Base-by-base conservation (phyloP, 163 green algal genomes). In the Chloroidium sp. region DNA sequence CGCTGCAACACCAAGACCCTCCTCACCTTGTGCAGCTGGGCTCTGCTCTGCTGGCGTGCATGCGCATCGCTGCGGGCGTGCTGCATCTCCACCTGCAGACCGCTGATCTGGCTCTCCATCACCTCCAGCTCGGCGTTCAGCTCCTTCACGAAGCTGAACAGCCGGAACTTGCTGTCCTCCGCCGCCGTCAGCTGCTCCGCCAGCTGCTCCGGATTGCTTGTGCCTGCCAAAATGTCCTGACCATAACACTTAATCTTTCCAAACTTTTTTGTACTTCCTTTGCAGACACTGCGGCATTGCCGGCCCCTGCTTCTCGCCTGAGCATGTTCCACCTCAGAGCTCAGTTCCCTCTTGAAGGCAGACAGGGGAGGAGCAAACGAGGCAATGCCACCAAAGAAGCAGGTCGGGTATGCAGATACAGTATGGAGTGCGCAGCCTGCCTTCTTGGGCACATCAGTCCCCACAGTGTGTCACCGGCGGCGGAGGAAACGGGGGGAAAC, bases 91-190 rank as follows among this genome's bases (percentile, higher is more conserved):
- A 59, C 76, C 76, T 85, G 76, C 14, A 90, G 82, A 3, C 84
- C 83, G 4, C 12, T 69, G 58, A 95, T 93, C 78, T 92, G 87
- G 60, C 92, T 90, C 85, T 96, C 89, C 67, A 97, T 83, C 87
- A 93, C 92, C 81, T 97, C 93, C 61, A 96, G 89, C 81, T 96
- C 92, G 62, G 87, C 82, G 78, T 95, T 95, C 72, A 94, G 85
- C 83, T 95, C 89, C 77, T 96, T 94, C 8, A 98, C 90, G 78
- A 96, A 97, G 86, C 92, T 95, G 86, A 97, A 97, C 74, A 97
- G 89, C 6, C 85, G 92, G 90, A 95, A 97, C 90, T 95, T 96
- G 83, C 91, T 83, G 83, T 97, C 93, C 86, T 98, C 93, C 0
- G 86, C 89, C 68, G 85, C 86, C 76, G 90, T 87, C 83, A 97